Conservation (phyloP, 805 yeast genomes). For the Saccharomycopsis sp. region DNA sequence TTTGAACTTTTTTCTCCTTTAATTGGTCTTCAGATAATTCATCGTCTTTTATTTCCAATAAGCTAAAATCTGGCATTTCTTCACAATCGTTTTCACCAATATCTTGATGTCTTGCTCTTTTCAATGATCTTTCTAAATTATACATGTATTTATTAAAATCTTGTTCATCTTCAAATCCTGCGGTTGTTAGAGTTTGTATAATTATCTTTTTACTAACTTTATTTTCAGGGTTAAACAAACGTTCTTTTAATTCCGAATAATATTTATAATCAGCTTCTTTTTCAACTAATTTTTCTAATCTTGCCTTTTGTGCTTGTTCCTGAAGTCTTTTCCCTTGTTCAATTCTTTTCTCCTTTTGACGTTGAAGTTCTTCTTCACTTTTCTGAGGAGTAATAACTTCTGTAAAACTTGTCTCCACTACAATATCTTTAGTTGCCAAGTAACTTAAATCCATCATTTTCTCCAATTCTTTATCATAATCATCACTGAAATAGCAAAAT, state of each 20-base stretch:
- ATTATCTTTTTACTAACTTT: slow-evolving; percentile 46
- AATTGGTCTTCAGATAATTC: slow-evolving; percentile 72
- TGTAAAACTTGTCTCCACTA: slow-evolving; percentile 75
- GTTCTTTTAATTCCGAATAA: slow-evolving; percentile 50
- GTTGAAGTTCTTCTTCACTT: slow-evolving; percentile 71
- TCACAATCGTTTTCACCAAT: slow-evolving; percentile 48
- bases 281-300: slow-evolving; percentile 73
- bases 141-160: slow-evolving; percentile 62
- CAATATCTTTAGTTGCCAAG: slow-evolving; percentile 63
- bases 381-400: slow-evolving; percentile 63
- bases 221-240: slow-evolving; percentile 30
- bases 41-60: slow-evolving; percentile 79
- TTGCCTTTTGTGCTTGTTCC: slow-evolving; percentile 82
- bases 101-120: slow-evolving; percentile 58
- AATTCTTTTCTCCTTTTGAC: slow-evolving; percentile 69
- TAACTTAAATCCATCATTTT: slow-evolving; percentile 51
- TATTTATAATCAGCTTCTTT: slow-evolving; percentile 76
- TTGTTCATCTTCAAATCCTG: slow-evolving; percentile 70
- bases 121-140: slow-evolving; percentile 61
- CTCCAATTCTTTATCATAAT: slow-evolving; percentile 60
- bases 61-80: slow-evolving; percentile 54
- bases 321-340: slow-evolving; percentile 87
- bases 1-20: slow-evolving; percentile 81
- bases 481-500: slow-evolving; percentile 66
- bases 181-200: slow-evolving; percentile 50